A percentile compares a stretch with the other conserved stretches of the same genome.
Evolutionary conservation across 164 flowering plant species (phyloP).

Genomic region (Chimonanthus salicifolius): DNA sequence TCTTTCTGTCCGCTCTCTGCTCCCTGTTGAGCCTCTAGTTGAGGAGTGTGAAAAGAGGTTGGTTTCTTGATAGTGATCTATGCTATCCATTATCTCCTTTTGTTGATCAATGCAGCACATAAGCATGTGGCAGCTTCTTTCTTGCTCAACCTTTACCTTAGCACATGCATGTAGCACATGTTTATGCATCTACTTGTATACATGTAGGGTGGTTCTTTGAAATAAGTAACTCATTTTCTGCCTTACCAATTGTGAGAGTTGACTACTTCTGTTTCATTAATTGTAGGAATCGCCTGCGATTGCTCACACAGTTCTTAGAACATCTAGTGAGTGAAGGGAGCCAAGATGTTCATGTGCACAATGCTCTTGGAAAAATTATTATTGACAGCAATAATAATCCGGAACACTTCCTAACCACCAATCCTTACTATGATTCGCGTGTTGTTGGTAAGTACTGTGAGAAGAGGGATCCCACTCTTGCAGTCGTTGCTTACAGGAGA

Average conservation of each 20-base stretch:
- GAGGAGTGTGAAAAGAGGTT: slow-evolving; percentile 99
- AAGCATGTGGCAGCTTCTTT: not conserved
- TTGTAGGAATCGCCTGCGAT: slow-evolving; percentile 83
- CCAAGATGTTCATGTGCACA: slow-evolving; percentile 99
- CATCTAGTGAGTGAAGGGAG: slow-evolving; percentile 99
- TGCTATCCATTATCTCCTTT: not conserved
- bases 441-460: slow-evolving; percentile 99
- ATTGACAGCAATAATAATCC: slow-evolving; percentile 99
- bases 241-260: slow-evolving; percentile 9
- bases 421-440: slow-evolving; percentile 98
- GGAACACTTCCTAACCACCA: slow-evolving; percentile 98
- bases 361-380: slow-evolving; percentile 98
- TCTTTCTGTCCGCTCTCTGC: slow-evolving; percentile 64
- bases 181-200: slow-evolving; percentile 5
- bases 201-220: not conserved
- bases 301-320: slow-evolving; percentile 96
- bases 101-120: not conserved
- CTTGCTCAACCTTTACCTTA: not conserved
- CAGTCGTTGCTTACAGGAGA: slow-evolving; percentile 95
- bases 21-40: slow-evolving; percentile 97
- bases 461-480: slow-evolving; percentile 97
- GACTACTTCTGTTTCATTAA: not conserved
- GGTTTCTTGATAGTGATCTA: not conserved
- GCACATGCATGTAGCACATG: not conserved
- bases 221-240: not conserved